Evolutionary conservation across 2,329 filamentous ascomycete genomes (phyloP), one percentile per base, ranked within the genome.

Genomic region (Arthrobotrys pseudoclavata): DNA sequence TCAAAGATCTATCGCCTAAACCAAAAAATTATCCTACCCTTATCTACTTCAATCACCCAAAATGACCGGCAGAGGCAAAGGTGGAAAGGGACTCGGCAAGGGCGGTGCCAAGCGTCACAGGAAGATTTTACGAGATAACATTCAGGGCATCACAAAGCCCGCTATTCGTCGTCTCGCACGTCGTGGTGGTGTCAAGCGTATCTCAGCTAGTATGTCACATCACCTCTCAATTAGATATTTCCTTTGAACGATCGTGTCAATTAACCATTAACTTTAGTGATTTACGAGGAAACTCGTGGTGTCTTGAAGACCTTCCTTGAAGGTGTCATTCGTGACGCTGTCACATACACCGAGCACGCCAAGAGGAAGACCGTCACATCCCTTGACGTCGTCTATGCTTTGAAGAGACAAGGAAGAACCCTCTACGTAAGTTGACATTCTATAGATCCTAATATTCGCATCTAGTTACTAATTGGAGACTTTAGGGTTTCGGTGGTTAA

Each of bases 151-250:
- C 85, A 97, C 94, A 84, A 97, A 97, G 92, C 94, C 94, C 83
- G 94, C 94, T 83, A 97, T 97, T 87, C 92, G 94, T 84, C 94
- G 94, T 96, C 94, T 97, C 85, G 94, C 94, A 81, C 94, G 94
- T 87, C 94, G 94, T 96, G 94, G 94, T 86, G 94, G 94, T 94
- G 94, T 97, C 89, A 97, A 97, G 92, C 94, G 94, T 97, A 97
- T 97, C 84, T 97, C 94, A 83, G 94, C 94, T 85, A 96, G 69
- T 72, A 72, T 45, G 69, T 63, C 1, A n/a, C 60, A n/a, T 47
- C 50, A 79, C 91, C 84, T 90, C 88, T 60, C 31, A 57, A 7
- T 9, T 31, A 29, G 24, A 37, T 15, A 31, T 31, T 31, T 40
- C 12, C 12, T 40, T n/a, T 15, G 12, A 15, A 31, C 3, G 29